A percentile compares a stretch with the other conserved stretches of the same genome.
Evolutionary conservation across 2,329 filamentous ascomycete species (phyloP).

Genomic region (Penicillium sp.): DNA sequence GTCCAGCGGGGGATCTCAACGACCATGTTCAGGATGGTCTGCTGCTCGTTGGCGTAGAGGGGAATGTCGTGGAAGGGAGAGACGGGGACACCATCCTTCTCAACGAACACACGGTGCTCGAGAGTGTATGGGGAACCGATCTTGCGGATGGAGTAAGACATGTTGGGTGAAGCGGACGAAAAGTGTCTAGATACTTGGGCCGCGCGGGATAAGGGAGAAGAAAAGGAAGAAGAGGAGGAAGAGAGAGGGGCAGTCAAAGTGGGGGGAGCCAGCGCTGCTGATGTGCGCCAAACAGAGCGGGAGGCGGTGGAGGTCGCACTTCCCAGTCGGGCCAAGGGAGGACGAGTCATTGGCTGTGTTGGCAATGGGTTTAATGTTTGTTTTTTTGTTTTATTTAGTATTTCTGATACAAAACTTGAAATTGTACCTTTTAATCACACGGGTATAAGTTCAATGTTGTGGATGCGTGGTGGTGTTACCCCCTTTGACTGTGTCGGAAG

Average conservation of each 20-base stretch:
- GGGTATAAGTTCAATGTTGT: not conserved
- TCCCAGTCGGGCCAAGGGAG: constrained; percentile 36
- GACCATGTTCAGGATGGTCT: constrained; percentile 97
- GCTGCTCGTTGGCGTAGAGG: constrained; percentile 92
- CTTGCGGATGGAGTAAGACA: constrained; percentile 75
- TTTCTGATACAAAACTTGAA: not conserved
- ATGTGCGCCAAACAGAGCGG: constrained; percentile 34
- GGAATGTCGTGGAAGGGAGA: constrained; percentile 99
- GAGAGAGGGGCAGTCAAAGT: constrained; percentile 34
- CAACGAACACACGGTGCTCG: constrained; percentile 95
- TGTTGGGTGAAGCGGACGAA: constrained; percentile 39
- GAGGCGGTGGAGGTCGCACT: constrained; percentile 35
- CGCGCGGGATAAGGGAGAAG: constrained; percentile 34
- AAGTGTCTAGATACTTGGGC: constrained; percentile 50
- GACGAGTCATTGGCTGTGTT: constrained; percentile 22
- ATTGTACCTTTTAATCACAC: not conserved
- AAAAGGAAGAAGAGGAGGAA: constrained; percentile 21
- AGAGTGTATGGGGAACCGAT: constrained; percentile 86
- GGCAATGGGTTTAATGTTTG: not conserved
- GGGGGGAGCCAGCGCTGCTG: constrained; percentile 44
- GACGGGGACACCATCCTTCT: constrained; percentile 91
- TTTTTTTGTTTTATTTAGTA: not conserved
- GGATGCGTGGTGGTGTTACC: not conserved
- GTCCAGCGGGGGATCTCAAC: constrained; percentile 99
- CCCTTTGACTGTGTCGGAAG: not conserved